Base-by-base conservation (phyloP, 2,329 filamentous ascomycete species). In the Capronia americana region DNA sequence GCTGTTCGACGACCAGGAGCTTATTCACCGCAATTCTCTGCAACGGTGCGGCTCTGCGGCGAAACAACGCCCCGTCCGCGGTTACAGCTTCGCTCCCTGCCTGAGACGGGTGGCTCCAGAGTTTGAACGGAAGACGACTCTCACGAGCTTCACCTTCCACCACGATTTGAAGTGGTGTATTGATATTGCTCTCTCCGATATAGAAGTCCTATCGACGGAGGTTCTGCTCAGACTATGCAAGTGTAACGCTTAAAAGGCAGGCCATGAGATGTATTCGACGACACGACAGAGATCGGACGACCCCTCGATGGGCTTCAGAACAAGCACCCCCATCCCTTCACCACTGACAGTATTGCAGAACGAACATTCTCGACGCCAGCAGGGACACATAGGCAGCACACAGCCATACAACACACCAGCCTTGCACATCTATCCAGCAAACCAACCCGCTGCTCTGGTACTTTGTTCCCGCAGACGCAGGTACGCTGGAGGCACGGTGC, bases 1-100 rank as follows among this genome's bases (percentile, higher is more conserved):
- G 1, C 26, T 20, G 28, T 32, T 20, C 44, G 20, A 34, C 23
- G 20, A 20, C n/a, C 14, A 34, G 12, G 28, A n/a, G 20, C 38
- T 32, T 17, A n/a, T 32, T 28, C 32, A 30, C 30, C 2, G 38
- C 48, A 17, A 17, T n/a, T 17, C 32, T 53, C 30, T 61, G 28
- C n/a, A 20, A 38, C 30, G 23, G 28, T 61, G 58, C 46, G 58
- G 58, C 58, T 61, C 58, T 61, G 58, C 32, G 48, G 48, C 30
- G 20, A 38, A 23, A 61, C 46, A 44, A 4, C 28, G 4, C 7
- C 12, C 48, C 32, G 14, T 1, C 26, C 30, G 20, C 24, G 34
- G 38, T 44, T 7, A 7, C 17, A 44, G 20, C 48, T 53, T 23
- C 20, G 14, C 48, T 28, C 3, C 12, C 48, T 53, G 11, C 11